Evolutionary conservation across 1,284 basidiomycete species (phyloP), one percentile per base, ranked within the genome.

Genomic region (Puccinia coronata): DNA sequence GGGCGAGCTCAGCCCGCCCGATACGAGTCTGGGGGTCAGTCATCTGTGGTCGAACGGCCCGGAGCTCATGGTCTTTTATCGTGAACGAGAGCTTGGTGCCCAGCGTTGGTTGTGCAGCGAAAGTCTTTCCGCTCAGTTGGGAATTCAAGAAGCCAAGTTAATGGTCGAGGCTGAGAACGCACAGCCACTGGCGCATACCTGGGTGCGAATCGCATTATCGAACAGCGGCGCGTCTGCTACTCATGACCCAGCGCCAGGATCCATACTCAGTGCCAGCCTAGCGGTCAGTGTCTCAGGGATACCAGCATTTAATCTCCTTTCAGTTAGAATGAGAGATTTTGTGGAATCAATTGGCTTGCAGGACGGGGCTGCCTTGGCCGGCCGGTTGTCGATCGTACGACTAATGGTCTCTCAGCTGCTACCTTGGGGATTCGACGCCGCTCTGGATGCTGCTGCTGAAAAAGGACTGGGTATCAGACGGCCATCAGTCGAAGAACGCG

Each of bases 31-130:
- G 25, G 74, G 74, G 25, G 43, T 76, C 59, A 65, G 57, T 65
- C 59, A 76, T 43, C 41, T 76, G 23, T 76, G 74, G 74, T 76
- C 74, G 25, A 76, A 76, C 41, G 74, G 74, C 14, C 47, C 74
- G 25, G 74, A 76, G n/a, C 31, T 76, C 47, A 20, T 76, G 14
- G 43, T 76, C 28, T 49, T 76, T 55, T 76, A 76, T 65, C 74
- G 47, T 65, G 57, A 76, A 55, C 39, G n/a, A 63, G 36, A 55
- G 28, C 43, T 76, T 12, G 53, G 57, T 34, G 74, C 61, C 8
- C 61, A 76, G 39, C 74, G 61, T 76, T 76, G 74, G 57, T 36
- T 76, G 25, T 47, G 36, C n/a, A 63, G 43, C n/a, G 28, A 76
- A 51, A 63, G 53, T 65, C 61, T 76, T 49, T 61, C 25, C n/a